These are phyloP conservation scores for Eremochloa ophiuroides DNA, from an alignment of 176 grass and related monocot species.

Conservation along the genomic window DNA sequence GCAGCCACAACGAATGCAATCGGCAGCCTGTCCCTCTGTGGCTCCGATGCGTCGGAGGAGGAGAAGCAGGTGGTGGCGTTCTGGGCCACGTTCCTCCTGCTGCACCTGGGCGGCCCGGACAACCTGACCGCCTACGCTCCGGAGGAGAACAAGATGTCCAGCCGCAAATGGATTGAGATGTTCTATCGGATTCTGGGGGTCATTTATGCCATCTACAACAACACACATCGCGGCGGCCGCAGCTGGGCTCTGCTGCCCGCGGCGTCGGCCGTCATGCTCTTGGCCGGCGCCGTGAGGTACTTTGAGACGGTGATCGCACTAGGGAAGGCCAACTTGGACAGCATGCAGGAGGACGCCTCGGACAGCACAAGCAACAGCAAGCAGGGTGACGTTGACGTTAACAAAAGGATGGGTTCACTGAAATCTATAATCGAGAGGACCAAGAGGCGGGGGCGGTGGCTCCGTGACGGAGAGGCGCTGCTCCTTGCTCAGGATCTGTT, in stretches of 20 bases:
- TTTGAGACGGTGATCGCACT: neutral
- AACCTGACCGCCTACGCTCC: neutral
- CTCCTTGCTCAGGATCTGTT: too few relatives aligned
- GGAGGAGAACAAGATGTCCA: neutral
- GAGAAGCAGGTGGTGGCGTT: neutral
- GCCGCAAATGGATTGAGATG: neutral
- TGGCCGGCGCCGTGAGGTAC: neutral
- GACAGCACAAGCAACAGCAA: neutral
- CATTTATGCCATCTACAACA: neutral
- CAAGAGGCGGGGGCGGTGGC: too few relatives aligned
- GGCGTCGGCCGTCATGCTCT: neutral
- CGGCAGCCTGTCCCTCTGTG: neutral
- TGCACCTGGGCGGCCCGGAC: neutral
- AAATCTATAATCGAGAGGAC: neutral
- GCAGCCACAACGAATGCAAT: neutral
- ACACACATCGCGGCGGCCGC: neutral
- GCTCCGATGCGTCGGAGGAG: neutral
- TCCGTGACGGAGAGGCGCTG: too few relatives aligned
- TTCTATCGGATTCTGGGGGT: accelerated
- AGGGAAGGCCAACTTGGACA: neutral
- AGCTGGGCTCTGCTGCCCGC: too few relatives aligned
- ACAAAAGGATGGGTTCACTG: neutral
- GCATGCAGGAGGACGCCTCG: neutral
- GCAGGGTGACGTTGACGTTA: too few relatives aligned
- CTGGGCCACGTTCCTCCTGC: neutral